Base-by-base conservation (phyloP, 345 rosid genomes). In the Citrus medica region DNA sequence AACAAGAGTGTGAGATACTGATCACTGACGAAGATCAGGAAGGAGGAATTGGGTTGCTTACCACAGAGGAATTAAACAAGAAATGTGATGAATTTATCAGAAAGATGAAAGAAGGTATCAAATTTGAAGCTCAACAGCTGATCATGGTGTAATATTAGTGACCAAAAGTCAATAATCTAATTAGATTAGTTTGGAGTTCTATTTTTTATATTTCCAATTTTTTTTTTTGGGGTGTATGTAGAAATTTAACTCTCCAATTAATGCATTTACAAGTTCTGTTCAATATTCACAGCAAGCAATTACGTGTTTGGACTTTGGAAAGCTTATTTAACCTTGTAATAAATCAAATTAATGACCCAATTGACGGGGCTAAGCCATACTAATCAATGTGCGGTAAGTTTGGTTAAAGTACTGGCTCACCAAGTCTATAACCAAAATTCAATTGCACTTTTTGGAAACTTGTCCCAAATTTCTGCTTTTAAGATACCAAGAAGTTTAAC, bases 21-120 rank as follows among this genome's bases (percentile, higher is more conserved):
- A 32, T 65, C 42, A 6, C 59, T 24, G 83, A 76, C 1, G 74
- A 71, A 22, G 80, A 74, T 7, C 85, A 74, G 73, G 77, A 76
- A 37, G 81, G 33, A 63, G 71, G 53, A 61, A 30, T 51, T 55
- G 85, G 69, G 63, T 77, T 69, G 60, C 72, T 87, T 38, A 90
- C 90, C 80, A 40, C 55, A 2, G 98, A 93, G 55, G 97, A 92
- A 40, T 82, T 90, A 33, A 86, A 94, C 84, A 83, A 85, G 88
- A 91, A 83, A 83, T 92, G 90, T 56, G 98, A 92, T 0, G 88
- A 91, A 1, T 94, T 92, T 80, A 94, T 92, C 25, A 91, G 79
- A 66, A 89, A 40, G 83, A 83, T 94, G 91, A 91, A 67, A 63
- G 79, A 80, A 4, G 79, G n/a, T 58, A 89, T 91, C 77, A 59